These are phyloP conservation scores for Diddensiella santjacobensis DNA, from an alignment of 805 yeast genomes.

Conservation along the genomic window DNA sequence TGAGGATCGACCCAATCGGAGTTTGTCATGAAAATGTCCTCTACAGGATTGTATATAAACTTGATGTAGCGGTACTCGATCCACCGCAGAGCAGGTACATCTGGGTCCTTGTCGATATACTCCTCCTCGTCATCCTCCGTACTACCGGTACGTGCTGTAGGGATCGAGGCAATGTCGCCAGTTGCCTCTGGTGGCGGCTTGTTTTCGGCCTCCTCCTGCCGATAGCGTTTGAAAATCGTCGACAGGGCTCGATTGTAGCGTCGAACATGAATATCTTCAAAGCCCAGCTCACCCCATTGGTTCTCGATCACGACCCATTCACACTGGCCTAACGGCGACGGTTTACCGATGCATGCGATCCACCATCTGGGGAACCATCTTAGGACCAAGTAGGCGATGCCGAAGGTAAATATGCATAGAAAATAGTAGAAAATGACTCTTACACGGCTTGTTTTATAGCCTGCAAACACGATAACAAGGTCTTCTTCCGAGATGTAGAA, in stretches of 20 bases:
- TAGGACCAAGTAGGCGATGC: slow-evolving; percentile 65
- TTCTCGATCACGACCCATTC: slow-evolving; percentile 95
- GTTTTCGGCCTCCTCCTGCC: slow-evolving; percentile 10
- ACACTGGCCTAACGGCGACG: slow-evolving; percentile 69
- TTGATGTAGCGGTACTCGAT: slow-evolving; percentile 81
- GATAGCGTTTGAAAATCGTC: slow-evolving; percentile 47
- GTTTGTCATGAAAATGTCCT: slow-evolving; percentile 80
- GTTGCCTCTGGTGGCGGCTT: too few species aligned
- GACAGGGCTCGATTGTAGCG: slow-evolving; percentile 73
- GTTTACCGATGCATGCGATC: slow-evolving; percentile 61
- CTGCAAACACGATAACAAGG: slow-evolving; percentile 90
- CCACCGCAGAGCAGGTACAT: slow-evolving; percentile 63
- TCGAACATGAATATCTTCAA: slow-evolving; percentile 50
- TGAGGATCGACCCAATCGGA: slow-evolving; percentile 79
- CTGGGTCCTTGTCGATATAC: slow-evolving; percentile 50
- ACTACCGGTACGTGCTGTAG: background rate
- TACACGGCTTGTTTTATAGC: slow-evolving; percentile 56
- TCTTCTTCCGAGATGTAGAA: slow-evolving; percentile 95
- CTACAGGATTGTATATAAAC: slow-evolving; percentile 79
- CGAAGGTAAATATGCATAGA: slow-evolving; percentile 58
- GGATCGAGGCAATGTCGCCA: background rate
- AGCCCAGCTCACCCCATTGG: slow-evolving; percentile 80
- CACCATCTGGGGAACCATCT: slow-evolving; percentile 85
- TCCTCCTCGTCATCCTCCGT: slow-evolving; percentile 18
- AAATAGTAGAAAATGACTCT: slow-evolving; percentile 48